phyloP scores from a whole-genome alignment of 768 basidiomycete genomes.

The Rhizopogon roseolus region DNA sequence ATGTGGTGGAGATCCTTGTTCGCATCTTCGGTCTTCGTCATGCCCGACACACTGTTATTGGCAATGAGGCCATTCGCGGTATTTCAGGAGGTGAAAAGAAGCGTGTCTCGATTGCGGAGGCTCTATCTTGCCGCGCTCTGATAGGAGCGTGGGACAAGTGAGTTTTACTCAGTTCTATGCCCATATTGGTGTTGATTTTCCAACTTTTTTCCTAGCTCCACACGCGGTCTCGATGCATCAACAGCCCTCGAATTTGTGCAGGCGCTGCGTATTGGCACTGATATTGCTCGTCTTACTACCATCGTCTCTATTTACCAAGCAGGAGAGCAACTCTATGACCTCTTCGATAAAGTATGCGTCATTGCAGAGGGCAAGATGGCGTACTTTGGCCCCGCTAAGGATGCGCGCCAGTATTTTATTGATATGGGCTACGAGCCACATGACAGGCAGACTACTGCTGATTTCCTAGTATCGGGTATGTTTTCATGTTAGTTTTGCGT shows the following conservation, averaged over 20 bases:
- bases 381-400: conserved; percentile 69
- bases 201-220: conserved; percentile 31
- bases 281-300: conserved; percentile 74
- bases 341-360: conserved; percentile 88
- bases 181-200: background rate
- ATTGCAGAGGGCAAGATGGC: conserved; percentile 78
- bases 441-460: conserved; percentile 80
- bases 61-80: conserved; percentile 82
- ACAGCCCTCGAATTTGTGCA: conserved; percentile 86
- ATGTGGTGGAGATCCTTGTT: conserved; percentile 59
- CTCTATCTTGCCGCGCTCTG: conserved; percentile 77
- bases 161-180: background rate
- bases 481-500: conserved; percentile 12
- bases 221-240: conserved; percentile 77
- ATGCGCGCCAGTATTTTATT: conserved; percentile 79
- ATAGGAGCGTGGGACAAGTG: conserved; percentile 78
- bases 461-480: conserved; percentile 60
- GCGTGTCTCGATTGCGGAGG: conserved; percentile 79
- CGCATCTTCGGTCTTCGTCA: conserved; percentile 83
- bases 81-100: conserved; percentile 81
- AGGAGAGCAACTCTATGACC: conserved; percentile 68
- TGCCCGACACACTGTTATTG: conserved; percentile 73
- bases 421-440: conserved; percentile 66
- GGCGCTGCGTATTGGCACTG: conserved; percentile 77
- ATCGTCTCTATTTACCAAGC: conserved; percentile 77